Base-by-base conservation (phyloP, 768 basidiomycete genomes). In the Lactarius vividus region DNA sequence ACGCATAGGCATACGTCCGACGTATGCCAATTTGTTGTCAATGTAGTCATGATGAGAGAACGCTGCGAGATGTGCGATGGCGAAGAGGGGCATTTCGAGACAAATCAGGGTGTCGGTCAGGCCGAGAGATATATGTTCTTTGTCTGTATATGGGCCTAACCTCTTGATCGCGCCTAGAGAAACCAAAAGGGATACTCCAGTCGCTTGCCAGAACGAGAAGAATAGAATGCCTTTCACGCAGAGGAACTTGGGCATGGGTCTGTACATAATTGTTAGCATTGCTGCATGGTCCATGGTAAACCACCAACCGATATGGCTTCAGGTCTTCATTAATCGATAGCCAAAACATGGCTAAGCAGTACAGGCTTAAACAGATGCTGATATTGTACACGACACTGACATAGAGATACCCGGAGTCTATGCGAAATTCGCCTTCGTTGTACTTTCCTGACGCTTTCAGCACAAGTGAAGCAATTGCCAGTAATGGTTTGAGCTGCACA, bases 191-290 rank as follows among this genome's bases (percentile, higher is more conserved):
- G 94, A 95, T 58, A 99, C 84, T 55, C 73, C 84, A 58, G 96
- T 84, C 26, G 91, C 87, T 75, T 99, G 97, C 97, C 97, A 99
- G 79, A 99, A 99, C 2, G 92, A 95, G 77, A 97, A 96, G 82
- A 98, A 98, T 26, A 99, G 82, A 70, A 99, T 94, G 54, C 96
- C 96, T 75, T 99, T 99, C 71, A 99, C 95, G 74, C 95, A 99
- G 31, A 98, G 87, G 77, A 99, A 99, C 76, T 99, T 99, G 3
- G 97, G 94, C 70, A 96, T 85, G 0, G 94, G 94, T 13, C 96
- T 89, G 28, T 67, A 16, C 65, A 60, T 44, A 31, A 33, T 61
- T 59, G 58, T 52, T 26, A 59, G 31, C 11, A 55, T 26, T 1
- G 31, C 42, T 54, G 9, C 46, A 20, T 44, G 10, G 59, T 37